A percentile compares a stretch with the other conserved stretches of the same genome.
These are phyloP conservation scores for Medicago arabica DNA, from an alignment of 306 rosid genomes.

Conservation along the genomic window DNA sequence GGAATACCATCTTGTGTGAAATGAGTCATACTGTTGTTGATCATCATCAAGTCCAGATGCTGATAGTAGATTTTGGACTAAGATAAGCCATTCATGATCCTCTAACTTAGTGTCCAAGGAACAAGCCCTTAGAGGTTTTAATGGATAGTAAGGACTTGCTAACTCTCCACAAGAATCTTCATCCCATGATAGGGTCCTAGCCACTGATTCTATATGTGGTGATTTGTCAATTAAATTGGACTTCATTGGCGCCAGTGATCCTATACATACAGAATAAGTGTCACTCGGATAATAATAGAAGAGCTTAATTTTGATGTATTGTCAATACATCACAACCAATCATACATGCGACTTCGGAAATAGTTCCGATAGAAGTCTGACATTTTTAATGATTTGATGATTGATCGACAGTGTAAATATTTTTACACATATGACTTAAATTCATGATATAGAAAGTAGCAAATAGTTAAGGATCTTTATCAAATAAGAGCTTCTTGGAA, in stretches of 20 bases:
- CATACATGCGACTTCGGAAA: not conserved
- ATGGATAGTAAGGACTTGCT: constrained; percentile 51
- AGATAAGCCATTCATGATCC: constrained; percentile 69
- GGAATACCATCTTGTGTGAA: constrained; percentile 68
- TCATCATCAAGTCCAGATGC: constrained; percentile 64
- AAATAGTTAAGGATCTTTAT: not conserved
- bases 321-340: not conserved
- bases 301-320: not conserved
- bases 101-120: constrained; percentile 60
- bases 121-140: constrained; percentile 56
- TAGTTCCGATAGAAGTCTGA: not conserved
- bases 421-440: no score
- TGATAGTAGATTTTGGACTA: constrained; percentile 69
- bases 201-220: constrained; percentile 90
- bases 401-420: no score
- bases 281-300: constrained; percentile 2
- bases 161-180: constrained; percentile 66
- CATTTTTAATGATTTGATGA: not conserved
- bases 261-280: constrained; percentile 47
- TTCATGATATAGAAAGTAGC: no score
- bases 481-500: constrained; percentile 2
- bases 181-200: constrained; percentile 84
- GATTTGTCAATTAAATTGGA: constrained; percentile 94
- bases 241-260: constrained; percentile 48
- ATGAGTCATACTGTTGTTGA: constrained; percentile 43